phyloP scores from a whole-genome alignment of 1,284 basidiomycete genomes.

The Microstroma glucosiphilum region DNA sequence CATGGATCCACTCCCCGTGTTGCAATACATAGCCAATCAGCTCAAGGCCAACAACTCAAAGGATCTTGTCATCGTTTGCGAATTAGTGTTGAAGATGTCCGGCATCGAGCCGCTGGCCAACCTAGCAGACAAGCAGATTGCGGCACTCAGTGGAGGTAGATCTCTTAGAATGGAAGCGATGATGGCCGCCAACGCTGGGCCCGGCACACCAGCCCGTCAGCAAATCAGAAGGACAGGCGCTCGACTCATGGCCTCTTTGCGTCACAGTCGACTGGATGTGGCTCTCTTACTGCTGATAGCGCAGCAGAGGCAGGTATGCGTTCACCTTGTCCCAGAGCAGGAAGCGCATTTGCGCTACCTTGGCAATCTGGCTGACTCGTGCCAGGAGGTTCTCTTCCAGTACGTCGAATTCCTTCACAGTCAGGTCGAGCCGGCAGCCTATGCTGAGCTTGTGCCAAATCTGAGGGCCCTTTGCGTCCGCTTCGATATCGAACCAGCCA shows the following conservation, averaged over 20 bases:
- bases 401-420: slow-evolving; percentile 46
- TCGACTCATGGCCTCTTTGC: slow-evolving; percentile 30
- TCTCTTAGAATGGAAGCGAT: slow-evolving; percentile 73
- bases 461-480: slow-evolving; percentile 29
- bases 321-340: slow-evolving; percentile 37
- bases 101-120: slow-evolving; percentile 65
- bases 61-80: slow-evolving; percentile 83
- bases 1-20: slow-evolving; percentile 73
- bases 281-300: slow-evolving; percentile 45
- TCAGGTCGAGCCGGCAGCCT: slow-evolving; percentile 31
- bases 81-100: slow-evolving; percentile 90
- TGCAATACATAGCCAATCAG: slow-evolving; percentile 88
- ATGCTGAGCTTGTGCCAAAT: slow-evolving; percentile 32
- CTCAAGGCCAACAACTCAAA: slow-evolving; percentile 64
- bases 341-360: slow-evolving; percentile 47
- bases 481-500: slow-evolving; percentile 42
- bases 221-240: slow-evolving; percentile 31
- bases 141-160: slow-evolving; percentile 82
- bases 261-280: slow-evolving; percentile 30
- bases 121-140: slow-evolving; percentile 78
- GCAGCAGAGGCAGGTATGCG: slow-evolving; percentile 45
- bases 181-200: slow-evolving; percentile 55
- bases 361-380: slow-evolving; percentile 45
- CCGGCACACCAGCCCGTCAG: slow-evolving; percentile 29
- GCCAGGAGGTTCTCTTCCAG: slow-evolving; percentile 44